phyloP scores from a whole-genome alignment of 1,139 yeast genomes.

The Candida frijolesensis region DNA sequence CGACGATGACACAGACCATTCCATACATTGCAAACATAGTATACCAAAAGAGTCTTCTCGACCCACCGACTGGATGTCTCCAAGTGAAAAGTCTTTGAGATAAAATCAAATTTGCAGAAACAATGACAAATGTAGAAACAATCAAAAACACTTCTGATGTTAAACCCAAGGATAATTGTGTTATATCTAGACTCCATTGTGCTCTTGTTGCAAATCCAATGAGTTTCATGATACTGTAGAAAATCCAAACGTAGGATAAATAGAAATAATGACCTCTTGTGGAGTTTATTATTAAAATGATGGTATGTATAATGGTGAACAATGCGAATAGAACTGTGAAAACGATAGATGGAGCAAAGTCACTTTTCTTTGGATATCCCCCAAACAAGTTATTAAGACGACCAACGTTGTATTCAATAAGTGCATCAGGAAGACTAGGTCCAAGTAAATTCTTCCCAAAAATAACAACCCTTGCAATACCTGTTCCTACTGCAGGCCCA shows the following conservation, averaged over 20 bases:
- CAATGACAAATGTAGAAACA: constrained; percentile 36
- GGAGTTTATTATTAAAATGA: constrained; percentile 31
- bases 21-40: constrained; percentile 35
- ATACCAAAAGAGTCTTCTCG: constrained; percentile 37
- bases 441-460: constrained; percentile 29
- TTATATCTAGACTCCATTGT: constrained; percentile 30
- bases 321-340: constrained; percentile 34
- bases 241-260: constrained; percentile 34
- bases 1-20: constrained; percentile 33
- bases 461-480: constrained; percentile 20
- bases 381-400: constrained; percentile 37
- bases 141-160: constrained; percentile 37
- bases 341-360: constrained; percentile 33
- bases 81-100: constrained; percentile 49
- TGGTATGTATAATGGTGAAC: constrained; percentile 27
- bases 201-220: constrained; percentile 36
- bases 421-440: constrained; percentile 20
- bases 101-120: constrained; percentile 40
- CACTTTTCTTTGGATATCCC: constrained; percentile 31
- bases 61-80: constrained; percentile 53
- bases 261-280: constrained; percentile 41
- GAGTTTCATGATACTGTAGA: constrained; percentile 31
- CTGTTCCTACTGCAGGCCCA: constrained; percentile 27
- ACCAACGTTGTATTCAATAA: constrained; percentile 21
- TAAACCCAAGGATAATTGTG: constrained; percentile 29